Evolutionary conservation across 1,284 basidiomycete genomes (phyloP), one percentile per base, ranked within the genome.

Genomic region (Thecaphora thlaspeos): DNA sequence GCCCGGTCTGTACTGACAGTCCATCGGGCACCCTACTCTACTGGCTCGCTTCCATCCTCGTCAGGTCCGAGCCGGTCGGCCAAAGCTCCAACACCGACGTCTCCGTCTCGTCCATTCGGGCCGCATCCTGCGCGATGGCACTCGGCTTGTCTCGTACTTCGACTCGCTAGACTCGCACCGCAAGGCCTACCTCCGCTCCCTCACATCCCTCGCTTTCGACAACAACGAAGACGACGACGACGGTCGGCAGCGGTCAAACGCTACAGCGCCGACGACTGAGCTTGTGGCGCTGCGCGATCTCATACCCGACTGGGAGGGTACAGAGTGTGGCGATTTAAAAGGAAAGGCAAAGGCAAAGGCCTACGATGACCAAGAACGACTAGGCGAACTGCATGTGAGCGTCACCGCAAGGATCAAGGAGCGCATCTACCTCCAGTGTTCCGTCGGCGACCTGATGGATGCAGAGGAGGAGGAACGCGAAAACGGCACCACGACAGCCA

Each of bases 21-120:
- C n/a, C n/a, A n/a, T n/a, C n/a, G n/a, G n/a, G n/a, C n/a, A n/a
- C n/a, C n/a, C n/a, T n/a, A n/a, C n/a, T n/a, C n/a, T n/a, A n/a
- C n/a, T n/a, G n/a, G n/a, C n/a, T n/a, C n/a, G n/a, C n/a, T n/a
- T n/a, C n/a, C n/a, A n/a, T n/a, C n/a, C n/a, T n/a, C n/a, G n/a
- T n/a, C 32, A 34, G 32, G 15, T 34, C 7, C 32, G 32, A 4
- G 9, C 32, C 32, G 15, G 12, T 15, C 32, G 32, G 17, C 12
- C 19, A 8, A 10, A 9, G 10, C 15, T 43, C 41, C 22, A 45
- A 28, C 38, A 51, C 34, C 22, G 56, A 18, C 30, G 62, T 22
- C 41, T 72, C 24, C 48, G 70, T 0, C 41, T 70, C 22, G 70
- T 72, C 12, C 55, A 70, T 46, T 51, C 66, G 5, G 70, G 70